Conservation (phyloP, 176 grass and related monocot genomes). For the Oryza meyeriana region DNA sequence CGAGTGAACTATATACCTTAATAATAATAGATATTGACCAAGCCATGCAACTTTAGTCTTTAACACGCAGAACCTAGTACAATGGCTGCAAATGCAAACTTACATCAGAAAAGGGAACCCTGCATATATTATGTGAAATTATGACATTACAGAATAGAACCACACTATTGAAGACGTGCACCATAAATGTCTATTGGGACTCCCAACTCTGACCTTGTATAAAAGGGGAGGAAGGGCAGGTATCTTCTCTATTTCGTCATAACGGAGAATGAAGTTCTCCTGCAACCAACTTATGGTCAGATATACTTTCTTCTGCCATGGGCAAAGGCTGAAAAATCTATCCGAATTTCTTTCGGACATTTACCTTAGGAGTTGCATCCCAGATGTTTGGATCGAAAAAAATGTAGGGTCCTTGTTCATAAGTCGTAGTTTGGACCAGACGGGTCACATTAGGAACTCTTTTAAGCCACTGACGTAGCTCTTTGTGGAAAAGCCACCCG, state of each 20-base stretch:
- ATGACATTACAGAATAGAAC: background rate
- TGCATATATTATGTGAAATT: background rate
- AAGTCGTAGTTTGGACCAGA: slow-evolving; percentile 56
- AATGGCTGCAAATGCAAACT: slow-evolving; percentile 18
- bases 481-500: slow-evolving; percentile 96
- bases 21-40: slow-evolving; percentile 12
- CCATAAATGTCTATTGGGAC: background rate
- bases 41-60: slow-evolving; percentile 1
- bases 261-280: slow-evolving; percentile 78
- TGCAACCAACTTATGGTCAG: slow-evolving; percentile 28
- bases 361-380: slow-evolving; percentile 79
- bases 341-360: background rate
- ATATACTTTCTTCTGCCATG: background rate
- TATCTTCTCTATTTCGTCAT: slow-evolving; percentile 72
- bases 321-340: slow-evolving; percentile 13
- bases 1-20: background rate
- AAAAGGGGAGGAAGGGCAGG: slow-evolving; percentile 46
- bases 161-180: background rate
- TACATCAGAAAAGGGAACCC: slow-evolving; percentile 4
- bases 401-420: slow-evolving; percentile 79
- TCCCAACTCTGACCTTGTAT: slow-evolving; percentile 42
- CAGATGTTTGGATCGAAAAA: slow-evolving; percentile 74
- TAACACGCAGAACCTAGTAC: slow-evolving; percentile 12
- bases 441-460: slow-evolving; percentile 59
- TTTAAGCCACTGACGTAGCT: slow-evolving; percentile 68